Evolutionary conservation across 257 asterid species (phyloP), one percentile per base, ranked within the genome.

Genomic region (Solanum lycopersicoides): DNA sequence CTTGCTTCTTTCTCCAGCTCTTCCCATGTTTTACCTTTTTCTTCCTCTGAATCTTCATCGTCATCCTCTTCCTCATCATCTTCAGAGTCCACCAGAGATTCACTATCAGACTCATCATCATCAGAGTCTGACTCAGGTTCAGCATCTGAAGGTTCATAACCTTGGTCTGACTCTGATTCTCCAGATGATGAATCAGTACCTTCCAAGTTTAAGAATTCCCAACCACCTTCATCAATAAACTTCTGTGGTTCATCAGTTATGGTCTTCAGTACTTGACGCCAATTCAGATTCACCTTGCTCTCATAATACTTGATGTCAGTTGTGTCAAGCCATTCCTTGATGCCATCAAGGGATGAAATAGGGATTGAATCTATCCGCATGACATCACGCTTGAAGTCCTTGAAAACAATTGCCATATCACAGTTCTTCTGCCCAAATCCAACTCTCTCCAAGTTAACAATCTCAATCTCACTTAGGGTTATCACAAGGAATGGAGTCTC

Each of bases 111-210:
- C 32, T 42, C 91, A 30, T 89, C 91, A 7, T 89, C 89, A 25
- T 87, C 91, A 23, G 90, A 89, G 83, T 98, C 95, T 5, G 91
- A 87, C 44, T 89, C 89, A 65, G 91, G 86, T n/a, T 89, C 86
- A 50, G 82, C 87, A 39, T 89, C 91, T 3, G 88, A 84, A 77
- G 89, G 91, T 71, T 39, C 86, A 41, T 89, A 89, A 30, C 89
- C 89, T 74, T 84, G 85, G 44, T 89, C 91, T 1, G 91, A 89
- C 39, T 87, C 91, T 16, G 89, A 89, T 28, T 84, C 83, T 23
- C 86, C 91, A 76, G 86, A 87, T 28, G 86, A 87, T 11, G 89
- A 89, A 34, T 89, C 91, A 84, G 86, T 44, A 16, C 86, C 91
- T 77, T 89, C 89, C 80, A 84, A 45, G 69, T 89, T 89, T 45